Percentiles rank a stretch among this genome's conserved stretches.
Conservation (phyloP, 495 filamentous ascomycete species). For the Penicillium desertorum region DNA sequence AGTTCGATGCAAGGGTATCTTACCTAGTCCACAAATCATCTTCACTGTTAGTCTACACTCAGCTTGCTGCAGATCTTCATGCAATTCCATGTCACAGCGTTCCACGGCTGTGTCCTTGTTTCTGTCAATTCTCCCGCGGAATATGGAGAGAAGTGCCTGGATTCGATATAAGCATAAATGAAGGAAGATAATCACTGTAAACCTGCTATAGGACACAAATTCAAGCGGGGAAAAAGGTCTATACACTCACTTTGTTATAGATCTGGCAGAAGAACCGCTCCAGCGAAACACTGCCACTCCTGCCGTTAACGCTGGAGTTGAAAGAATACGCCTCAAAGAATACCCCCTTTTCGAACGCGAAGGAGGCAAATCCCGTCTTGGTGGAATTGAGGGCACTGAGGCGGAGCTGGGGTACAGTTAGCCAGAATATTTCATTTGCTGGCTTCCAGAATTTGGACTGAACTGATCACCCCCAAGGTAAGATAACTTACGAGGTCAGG, state of each 20-base stretch:
- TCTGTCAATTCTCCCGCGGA: slow-evolving; percentile 64
- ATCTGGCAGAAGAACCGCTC: slow-evolving; percentile 73
- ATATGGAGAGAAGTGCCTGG: slow-evolving; percentile 72
- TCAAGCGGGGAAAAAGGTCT: neutral
- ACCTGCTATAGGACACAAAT: neutral
- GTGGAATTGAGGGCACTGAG: slow-evolving; percentile 86
- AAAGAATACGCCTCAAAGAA: slow-evolving; percentile 79
- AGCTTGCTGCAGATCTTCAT: slow-evolving; percentile 65
- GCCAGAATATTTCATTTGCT: neutral
- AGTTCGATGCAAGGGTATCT: slow-evolving; percentile 11
- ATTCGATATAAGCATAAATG: neutral
- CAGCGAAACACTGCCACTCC: slow-evolving; percentile 27
- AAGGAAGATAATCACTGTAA: neutral
- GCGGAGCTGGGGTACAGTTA: slow-evolving; percentile 56
- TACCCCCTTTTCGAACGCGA: slow-evolving; percentile 65
- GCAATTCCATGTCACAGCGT: slow-evolving; percentile 79
- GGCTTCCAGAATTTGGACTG: neutral
- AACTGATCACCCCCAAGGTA: neutral
- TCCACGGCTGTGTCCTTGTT: slow-evolving; percentile 81
- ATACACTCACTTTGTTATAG: slow-evolving; percentile 59
- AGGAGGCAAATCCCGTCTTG: slow-evolving; percentile 87
- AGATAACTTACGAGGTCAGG: slow-evolving; percentile 60
- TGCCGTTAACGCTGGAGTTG: slow-evolving; percentile 11
- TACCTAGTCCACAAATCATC: slow-evolving; percentile 84
- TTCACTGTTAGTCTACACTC: slow-evolving; percentile 80